Percentiles rank a stretch among this genome's conserved stretches.
Evolutionary conservation across 1,139 yeast species (phyloP).

Genomic region (Kodamaea derodonti): DNA sequence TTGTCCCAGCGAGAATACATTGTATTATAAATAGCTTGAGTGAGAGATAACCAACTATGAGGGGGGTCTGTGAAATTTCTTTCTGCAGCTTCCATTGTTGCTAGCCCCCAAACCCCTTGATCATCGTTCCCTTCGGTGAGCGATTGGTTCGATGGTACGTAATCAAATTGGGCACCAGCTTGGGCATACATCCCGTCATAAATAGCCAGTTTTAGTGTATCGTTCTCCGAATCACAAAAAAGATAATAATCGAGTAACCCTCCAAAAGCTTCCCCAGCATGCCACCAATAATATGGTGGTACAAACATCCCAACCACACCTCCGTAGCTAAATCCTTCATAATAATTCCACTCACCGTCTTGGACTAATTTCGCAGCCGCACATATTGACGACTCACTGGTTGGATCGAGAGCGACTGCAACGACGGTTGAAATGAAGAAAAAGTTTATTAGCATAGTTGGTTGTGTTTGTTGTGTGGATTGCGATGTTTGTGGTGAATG

Average conservation of each 20-base stretch:
- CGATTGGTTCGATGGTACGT: slow-evolving; percentile 56
- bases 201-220: slow-evolving; percentile 35
- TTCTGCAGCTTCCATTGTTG: slow-evolving; percentile 59
- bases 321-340: slow-evolving; percentile 49
- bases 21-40: slow-evolving; percentile 83
- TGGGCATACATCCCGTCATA: slow-evolving; percentile 47
- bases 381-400: slow-evolving; percentile 37
- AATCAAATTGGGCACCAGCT: slow-evolving; percentile 50
- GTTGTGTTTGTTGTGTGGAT: no score
- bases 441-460: not conserved
- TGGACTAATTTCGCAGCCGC: slow-evolving; percentile 45
- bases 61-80: slow-evolving; percentile 51
- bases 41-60: slow-evolving; percentile 69
- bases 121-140: slow-evolving; percentile 70
- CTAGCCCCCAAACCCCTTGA: slow-evolving; percentile 68
- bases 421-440: not conserved
- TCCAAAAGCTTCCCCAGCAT: slow-evolving; percentile 67
- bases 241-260: slow-evolving; percentile 53
- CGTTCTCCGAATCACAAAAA: slow-evolving; percentile 43
- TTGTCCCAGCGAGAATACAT: slow-evolving; percentile 89
- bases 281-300: slow-evolving; percentile 69
- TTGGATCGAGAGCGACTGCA: slow-evolving; percentile 20
- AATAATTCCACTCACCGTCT: slow-evolving; percentile 56
- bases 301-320: slow-evolving; percentile 60
- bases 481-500: no score